Percentiles rank a stretch among this genome's conserved stretches.
phyloP scores from a whole-genome alignment of 176 grass and related monocot species.

The Phoenix roebelenii region DNA sequence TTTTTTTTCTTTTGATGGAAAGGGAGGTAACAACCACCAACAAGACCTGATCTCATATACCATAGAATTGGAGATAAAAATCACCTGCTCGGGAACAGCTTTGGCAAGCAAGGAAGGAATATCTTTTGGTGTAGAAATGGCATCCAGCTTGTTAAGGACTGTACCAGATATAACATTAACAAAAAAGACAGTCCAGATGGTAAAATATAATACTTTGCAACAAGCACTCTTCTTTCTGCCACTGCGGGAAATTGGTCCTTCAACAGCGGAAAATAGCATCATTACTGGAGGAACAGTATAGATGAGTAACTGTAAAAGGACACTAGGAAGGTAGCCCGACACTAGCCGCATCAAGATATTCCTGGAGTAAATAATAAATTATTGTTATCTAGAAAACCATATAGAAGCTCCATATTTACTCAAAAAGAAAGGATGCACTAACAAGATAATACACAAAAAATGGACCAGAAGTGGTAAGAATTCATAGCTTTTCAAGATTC shows the following conservation, averaged over 20 bases:
- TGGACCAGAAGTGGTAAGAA: too few relatives aligned
- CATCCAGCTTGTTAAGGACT: constrained; percentile 50
- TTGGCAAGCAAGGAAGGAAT: constrained; percentile 73
- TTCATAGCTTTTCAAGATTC: too few relatives aligned
- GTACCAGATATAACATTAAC: constrained; percentile 89
- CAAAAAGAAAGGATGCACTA: too few relatives aligned
- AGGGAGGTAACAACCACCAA: too few relatives aligned
- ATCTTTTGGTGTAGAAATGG: constrained; percentile 63
- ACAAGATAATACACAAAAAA: too few relatives aligned
- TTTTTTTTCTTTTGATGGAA: too few relatives aligned
- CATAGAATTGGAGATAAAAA: not conserved
- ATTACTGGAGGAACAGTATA: constrained; percentile 84
- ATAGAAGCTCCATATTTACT: too few relatives aligned
- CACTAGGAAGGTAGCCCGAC: constrained; percentile 88
- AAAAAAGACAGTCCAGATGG: constrained; percentile 91
- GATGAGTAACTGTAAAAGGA: constrained; percentile 60
- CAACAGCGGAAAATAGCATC: constrained; percentile 78
- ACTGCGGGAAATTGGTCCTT: constrained; percentile 81
- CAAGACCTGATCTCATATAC: too few relatives aligned
- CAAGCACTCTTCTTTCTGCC: constrained; percentile 77
- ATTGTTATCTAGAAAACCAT: not conserved
- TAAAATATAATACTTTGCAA: constrained; percentile 73
- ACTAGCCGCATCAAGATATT: constrained; percentile 45
- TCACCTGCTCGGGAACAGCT: constrained; percentile 84
- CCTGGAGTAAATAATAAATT: constrained; percentile 28